These are phyloP conservation scores for Yamadazyma triangularis DNA, from an alignment of 1,139 yeast genomes.

Conservation along the genomic window DNA sequence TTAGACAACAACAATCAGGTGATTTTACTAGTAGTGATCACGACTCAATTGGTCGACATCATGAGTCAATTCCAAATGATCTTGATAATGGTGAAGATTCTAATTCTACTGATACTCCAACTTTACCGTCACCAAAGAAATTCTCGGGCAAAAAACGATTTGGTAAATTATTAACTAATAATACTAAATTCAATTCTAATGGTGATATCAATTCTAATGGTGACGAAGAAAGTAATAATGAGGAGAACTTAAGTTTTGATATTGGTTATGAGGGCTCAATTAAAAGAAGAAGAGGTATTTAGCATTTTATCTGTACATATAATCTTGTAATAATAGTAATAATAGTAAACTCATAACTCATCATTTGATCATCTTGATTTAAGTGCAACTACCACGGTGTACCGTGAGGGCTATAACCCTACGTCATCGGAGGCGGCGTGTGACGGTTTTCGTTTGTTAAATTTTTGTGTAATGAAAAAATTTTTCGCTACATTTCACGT, in stretches of 20 bases:
- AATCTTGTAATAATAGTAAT: neutral
- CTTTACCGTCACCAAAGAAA: conserved; percentile 40
- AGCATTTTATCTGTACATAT: no score
- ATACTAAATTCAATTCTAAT: conserved; percentile 3
- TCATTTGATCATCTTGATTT: neutral
- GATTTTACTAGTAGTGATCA: conserved; percentile 1
- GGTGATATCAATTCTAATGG: no score
- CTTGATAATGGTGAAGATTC: conserved; percentile 2
- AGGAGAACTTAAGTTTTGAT: conserved; percentile 10
- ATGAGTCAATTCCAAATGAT: conserved; percentile 2
- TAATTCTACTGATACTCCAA: conserved; percentile 6
- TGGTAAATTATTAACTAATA: conserved; percentile 25
- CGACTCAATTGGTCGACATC: neutral
- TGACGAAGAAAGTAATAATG: conserved; percentile 8
- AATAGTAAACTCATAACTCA: neutral
- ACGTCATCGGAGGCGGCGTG: no score
- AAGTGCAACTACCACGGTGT: neutral
- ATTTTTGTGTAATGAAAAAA: neutral
- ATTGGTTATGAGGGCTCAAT: conserved; percentile 11
- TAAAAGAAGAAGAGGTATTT: conserved; percentile 1
- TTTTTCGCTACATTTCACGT: neutral
- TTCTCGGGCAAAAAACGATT: conserved; percentile 22
- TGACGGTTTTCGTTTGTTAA: no score
- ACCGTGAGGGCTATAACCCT: no score
- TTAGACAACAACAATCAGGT: neutral